Evolutionary conservation across 768 basidiomycete species (phyloP).

Genomic region (Calvatia gigantea): DNA sequence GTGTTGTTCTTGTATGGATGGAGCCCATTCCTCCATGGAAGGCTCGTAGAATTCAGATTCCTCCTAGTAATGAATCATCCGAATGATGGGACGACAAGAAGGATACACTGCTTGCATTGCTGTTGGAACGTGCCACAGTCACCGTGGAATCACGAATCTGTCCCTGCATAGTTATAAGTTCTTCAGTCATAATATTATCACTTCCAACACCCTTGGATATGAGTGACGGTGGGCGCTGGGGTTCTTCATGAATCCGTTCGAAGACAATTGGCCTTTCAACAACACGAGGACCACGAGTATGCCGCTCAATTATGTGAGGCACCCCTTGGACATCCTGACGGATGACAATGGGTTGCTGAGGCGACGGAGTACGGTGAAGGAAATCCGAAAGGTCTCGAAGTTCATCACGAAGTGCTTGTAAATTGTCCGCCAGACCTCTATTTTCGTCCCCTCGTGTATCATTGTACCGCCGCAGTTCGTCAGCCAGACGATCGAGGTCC

Average conservation of each 20-base stretch:
- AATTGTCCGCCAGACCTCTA: slow-evolving; percentile 59
- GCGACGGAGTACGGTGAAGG: slow-evolving; percentile 41
- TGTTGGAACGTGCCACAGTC: slow-evolving; percentile 33
- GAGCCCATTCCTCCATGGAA: slow-evolving; percentile 1
- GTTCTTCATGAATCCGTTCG: slow-evolving; percentile 3
- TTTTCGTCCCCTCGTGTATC: slow-evolving; percentile 59
- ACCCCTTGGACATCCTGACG: slow-evolving; percentile 2
- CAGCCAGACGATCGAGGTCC: slow-evolving; percentile 44
- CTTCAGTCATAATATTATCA: slow-evolving; percentile 25
- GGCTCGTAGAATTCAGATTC: slow-evolving; percentile 14
- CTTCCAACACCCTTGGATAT: slow-evolving; percentile 44
- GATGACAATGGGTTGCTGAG: slow-evolving; percentile 18
- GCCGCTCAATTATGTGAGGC: slow-evolving; percentile 1
- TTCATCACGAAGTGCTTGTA: slow-evolving; percentile 68
- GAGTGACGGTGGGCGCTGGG: slow-evolving; percentile 12
- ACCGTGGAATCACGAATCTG: slow-evolving; percentile 21
- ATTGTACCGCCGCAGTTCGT: slow-evolving; percentile 57
- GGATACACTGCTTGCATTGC: slow-evolving; percentile 40
- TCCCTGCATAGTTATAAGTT: slow-evolving; percentile 13
- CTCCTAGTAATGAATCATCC: slow-evolving; percentile 56
- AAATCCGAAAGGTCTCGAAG: slow-evolving; percentile 60
- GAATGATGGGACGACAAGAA: slow-evolving; percentile 66
- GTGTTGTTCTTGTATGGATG: not conserved
- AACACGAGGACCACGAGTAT: not conserved
- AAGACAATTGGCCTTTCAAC: not conserved